Evolutionary conservation across 2,329 filamentous ascomycete genomes (phyloP).

Genomic region (Fusarium nodosum): DNA sequence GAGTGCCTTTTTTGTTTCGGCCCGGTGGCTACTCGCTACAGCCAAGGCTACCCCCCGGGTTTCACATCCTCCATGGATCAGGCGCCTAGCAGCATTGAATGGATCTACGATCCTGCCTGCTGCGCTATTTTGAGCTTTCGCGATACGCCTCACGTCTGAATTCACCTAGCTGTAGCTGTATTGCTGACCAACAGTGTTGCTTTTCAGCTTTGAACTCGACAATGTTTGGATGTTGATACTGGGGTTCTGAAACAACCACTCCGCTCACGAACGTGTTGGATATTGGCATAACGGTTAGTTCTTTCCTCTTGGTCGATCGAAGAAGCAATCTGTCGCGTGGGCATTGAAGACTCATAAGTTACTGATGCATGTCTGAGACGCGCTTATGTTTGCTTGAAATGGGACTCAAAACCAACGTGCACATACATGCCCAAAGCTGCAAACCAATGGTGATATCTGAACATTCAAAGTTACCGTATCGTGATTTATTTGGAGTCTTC

Average conservation of each 20-base stretch:
- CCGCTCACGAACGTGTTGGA: conserved; percentile 1
- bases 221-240: background rate
- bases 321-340: conserved; percentile 2
- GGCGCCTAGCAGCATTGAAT: conserved; percentile 25
- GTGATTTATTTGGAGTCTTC: conserved; percentile 28
- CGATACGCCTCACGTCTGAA: conserved; percentile 28
- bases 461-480: background rate
- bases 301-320: background rate
- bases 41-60: conserved; percentile 39
- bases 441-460: background rate
- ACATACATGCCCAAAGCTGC: background rate
- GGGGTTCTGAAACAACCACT: conserved; percentile 7
- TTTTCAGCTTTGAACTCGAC: background rate
- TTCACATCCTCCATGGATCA: conserved; percentile 45
- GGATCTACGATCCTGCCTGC: conserved; percentile 13
- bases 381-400: background rate
- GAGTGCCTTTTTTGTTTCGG: conserved; percentile 25
- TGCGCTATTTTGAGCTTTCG: conserved; percentile 36
- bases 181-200: background rate
- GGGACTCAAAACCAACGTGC: background rate
- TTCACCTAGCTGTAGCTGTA: background rate
- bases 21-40: conserved; percentile 27
- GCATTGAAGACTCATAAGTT: background rate
- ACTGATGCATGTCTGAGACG: background rate
- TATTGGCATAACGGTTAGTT: background rate